Evolutionary conservation across 2,329 filamentous ascomycete genomes (phyloP).

Genomic region (Magnaporthales sp.): DNA sequence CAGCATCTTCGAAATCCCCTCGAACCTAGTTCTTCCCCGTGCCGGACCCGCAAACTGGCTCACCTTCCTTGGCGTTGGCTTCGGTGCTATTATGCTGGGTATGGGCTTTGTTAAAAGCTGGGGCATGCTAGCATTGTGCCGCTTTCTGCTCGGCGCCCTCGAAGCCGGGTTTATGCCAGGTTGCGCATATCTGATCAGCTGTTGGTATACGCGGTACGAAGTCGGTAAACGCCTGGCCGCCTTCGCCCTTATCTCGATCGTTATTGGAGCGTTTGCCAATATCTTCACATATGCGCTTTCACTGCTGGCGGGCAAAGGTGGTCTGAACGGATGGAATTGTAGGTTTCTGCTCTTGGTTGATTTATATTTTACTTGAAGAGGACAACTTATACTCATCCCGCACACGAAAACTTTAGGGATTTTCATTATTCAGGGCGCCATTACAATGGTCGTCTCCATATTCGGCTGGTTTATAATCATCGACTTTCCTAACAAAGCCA

Average conservation of each 20-base stretch:
- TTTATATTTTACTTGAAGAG: too few relatives aligned
- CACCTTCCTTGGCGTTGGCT: constrained; percentile 31
- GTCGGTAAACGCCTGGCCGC: constrained; percentile 35
- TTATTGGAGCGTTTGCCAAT: too few relatives aligned
- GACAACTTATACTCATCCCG: too few relatives aligned
- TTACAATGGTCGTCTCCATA: too few relatives aligned
- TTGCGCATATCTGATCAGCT: constrained; percentile 39
- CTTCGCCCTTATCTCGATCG: too few relatives aligned
- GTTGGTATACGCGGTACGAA: constrained; percentile 45
- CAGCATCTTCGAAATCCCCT: constrained; percentile 30
- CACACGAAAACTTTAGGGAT: too few relatives aligned
- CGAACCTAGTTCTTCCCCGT: constrained; percentile 36
- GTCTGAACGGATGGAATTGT: too few relatives aligned
- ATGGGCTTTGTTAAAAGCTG: constrained; percentile 42
- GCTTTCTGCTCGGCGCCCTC: constrained; percentile 40
- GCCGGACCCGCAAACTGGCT: constrained; percentile 45
- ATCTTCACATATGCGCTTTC: too few relatives aligned
- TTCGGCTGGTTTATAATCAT: background rate
- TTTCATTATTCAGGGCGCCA: too few relatives aligned
- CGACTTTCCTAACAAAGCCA: background rate
- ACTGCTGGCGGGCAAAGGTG: too few relatives aligned
- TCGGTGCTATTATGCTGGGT: constrained; percentile 43
- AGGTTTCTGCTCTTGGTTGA: too few relatives aligned
- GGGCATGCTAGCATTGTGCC: constrained; percentile 36
- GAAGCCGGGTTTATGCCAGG: constrained; percentile 49